Evolutionary conservation across 371 early-diverging fungal genomes (phyloP), one percentile per base, ranked within the genome.

Genomic region (Zychaea mexicana): DNA sequence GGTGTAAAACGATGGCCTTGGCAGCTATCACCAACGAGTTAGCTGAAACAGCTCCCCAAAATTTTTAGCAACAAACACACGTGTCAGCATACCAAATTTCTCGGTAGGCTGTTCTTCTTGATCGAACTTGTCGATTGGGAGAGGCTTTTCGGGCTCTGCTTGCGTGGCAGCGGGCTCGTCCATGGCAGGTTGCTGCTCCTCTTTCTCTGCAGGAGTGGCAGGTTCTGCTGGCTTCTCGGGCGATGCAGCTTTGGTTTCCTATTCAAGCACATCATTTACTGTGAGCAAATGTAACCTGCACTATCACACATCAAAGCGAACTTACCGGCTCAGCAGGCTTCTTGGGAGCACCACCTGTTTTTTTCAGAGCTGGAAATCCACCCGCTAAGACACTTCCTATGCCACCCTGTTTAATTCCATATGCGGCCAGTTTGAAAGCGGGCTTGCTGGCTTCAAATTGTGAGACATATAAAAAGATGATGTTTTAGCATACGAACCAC

Each of bases 371-470:
- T 22, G 70, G 74, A 42, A 74, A 79, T 10, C 87, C 89, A 26
- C 90, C 91, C 26, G 91, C 89, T 57, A 92, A 86, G 39, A 92
- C 70, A 55, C 90, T 85, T 30, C 93, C 93, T 60, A 92, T 82
- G n/a, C 93, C 93, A 59, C 92, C 93, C 67, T 90, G 89, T 63
- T 90, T 90, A n/a, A 93, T 91, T 59, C 93, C 93, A 63, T 87
- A 92, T 0, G 91, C 88, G 7, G 90, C 89, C 60, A 90, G 70
- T 64, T 81, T 89, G 57, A 70, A 70, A 17, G 60, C 64, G 6
- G 64, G 69, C 54, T 67, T 67, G 31, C 61, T 45, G 19, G 60
- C 60, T 63, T 46, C 2, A 27, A 30, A 57, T n/a, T 13, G 21
- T 13, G 15, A 19, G 13, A 15, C 1, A 49, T 7, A 1, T 9